phyloP scores from a whole-genome alignment of 129 eudicot species.

The Flaveria linearis region DNA sequence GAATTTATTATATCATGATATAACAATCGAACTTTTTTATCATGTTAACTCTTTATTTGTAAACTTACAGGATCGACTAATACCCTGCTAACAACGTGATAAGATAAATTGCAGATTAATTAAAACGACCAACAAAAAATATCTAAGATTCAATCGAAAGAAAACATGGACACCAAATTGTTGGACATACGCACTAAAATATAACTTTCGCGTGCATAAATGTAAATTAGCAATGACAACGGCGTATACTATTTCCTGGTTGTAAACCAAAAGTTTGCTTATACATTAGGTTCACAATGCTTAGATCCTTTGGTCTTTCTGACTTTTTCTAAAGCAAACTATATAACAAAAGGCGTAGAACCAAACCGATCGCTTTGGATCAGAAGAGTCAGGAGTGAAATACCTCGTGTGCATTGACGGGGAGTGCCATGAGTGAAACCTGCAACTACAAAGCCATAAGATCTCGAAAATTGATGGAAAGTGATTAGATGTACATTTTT shows the following conservation, averaged over 20 bases:
- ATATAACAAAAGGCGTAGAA: neutral
- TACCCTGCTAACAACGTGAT: too few species aligned
- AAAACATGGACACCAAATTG: neutral
- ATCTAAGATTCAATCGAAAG: neutral
- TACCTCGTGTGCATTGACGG: constrained; percentile 28
- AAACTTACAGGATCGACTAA: neutral
- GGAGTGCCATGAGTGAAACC: constrained; percentile 33
- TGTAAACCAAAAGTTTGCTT: neutral
- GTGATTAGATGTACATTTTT: constrained; percentile 14
- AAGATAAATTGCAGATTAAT: neutral
- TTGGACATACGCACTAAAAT: neutral
- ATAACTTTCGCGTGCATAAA: neutral
- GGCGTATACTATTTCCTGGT: neutral
- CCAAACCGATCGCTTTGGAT: neutral
- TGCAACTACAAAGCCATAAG: constrained; percentile 33
- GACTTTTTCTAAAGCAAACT: neutral
- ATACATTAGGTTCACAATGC: neutral
- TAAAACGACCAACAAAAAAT: neutral
- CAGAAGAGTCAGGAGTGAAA: neutral
- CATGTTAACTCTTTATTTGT: neutral
- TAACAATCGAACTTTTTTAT: neutral
- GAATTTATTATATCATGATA: neutral
- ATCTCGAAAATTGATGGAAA: constrained; percentile 14
- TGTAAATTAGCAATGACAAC: neutral
- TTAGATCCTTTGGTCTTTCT: neutral